These are phyloP conservation scores for Tulasnella sp. DNA, from an alignment of 768 basidiomycete genomes.

Conservation along the genomic window DNA sequence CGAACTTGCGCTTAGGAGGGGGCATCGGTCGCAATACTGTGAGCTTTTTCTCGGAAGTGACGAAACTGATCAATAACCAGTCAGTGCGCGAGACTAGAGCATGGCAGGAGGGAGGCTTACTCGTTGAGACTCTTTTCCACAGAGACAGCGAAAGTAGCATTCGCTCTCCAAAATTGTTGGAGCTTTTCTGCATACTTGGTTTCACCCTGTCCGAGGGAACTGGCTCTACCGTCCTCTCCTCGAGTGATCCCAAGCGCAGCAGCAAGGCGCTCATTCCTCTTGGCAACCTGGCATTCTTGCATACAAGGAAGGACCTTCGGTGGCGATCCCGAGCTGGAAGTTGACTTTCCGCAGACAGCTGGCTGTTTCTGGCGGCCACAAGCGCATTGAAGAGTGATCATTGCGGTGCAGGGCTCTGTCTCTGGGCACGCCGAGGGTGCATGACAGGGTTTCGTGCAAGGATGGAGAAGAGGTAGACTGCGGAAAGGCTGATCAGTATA, in stretches of 20 bases:
- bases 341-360: constrained; percentile 67
- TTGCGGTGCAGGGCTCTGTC: constrained; percentile 69
- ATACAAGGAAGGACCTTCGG: constrained; percentile 68
- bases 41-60: constrained; percentile 64
- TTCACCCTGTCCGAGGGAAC: constrained; percentile 34
- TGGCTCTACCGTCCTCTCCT: constrained; percentile 46
- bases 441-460: constrained; percentile 75
- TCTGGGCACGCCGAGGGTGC: constrained; percentile 87
- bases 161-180: constrained; percentile 59
- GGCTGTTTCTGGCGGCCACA: constrained; percentile 82
- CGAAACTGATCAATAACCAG: constrained; percentile 54
- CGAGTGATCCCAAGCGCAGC: constrained; percentile 85
- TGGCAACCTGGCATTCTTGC: constrained; percentile 79
- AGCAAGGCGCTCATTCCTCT: constrained; percentile 85
- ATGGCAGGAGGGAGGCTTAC: constrained; percentile 47
- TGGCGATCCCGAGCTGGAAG: constrained; percentile 51
- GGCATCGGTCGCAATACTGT: constrained; percentile 84
- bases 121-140: constrained; percentile 85
- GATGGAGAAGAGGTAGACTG: constrained; percentile 71
- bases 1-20: constrained; percentile 77
- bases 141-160: constrained; percentile 66
- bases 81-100: background rate
- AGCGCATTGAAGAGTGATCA: constrained; percentile 71
- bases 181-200: constrained; percentile 54
- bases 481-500: background rate